phyloP scores from a whole-genome alignment of 2,329 filamentous ascomycete genomes.

The Verticillium zaregamsianum region DNA sequence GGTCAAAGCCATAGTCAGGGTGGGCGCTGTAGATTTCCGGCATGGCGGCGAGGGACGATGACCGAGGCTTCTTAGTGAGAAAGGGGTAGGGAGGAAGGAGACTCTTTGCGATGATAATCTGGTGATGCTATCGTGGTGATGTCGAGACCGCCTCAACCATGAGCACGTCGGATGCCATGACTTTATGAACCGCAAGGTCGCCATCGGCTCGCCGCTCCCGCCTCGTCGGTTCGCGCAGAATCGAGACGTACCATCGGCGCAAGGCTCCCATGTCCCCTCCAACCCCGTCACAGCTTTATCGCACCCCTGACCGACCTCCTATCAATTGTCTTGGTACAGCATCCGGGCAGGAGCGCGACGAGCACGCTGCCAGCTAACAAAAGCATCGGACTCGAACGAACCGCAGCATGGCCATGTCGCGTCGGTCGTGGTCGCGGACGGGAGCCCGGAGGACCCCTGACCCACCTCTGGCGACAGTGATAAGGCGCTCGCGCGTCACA shows the following conservation, averaged over 20 bases:
- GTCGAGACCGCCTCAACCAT: not conserved
- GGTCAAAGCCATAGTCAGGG: conserved; percentile 23
- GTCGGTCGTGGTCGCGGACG: not conserved
- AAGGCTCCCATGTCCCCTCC: not conserved
- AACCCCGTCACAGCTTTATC: conserved; percentile 1
- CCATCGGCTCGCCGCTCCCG: not conserved
- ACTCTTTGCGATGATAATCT: not conserved
- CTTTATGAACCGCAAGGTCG: not conserved
- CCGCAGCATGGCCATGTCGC: not conserved
- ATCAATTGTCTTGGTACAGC: not conserved
- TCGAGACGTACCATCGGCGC: not conserved
- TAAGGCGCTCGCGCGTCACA: not conserved
- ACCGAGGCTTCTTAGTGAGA: no score
- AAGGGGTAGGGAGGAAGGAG: not conserved
- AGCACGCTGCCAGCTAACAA: not conserved
- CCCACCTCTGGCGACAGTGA: not conserved
- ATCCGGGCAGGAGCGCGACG: not conserved
- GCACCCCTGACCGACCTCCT: not conserved
- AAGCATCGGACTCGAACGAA: not conserved
- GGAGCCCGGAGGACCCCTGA: no score
- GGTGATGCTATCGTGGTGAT: not conserved
- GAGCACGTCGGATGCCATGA: not conserved
- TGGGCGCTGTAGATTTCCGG: conserved; percentile 21
- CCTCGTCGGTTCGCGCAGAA: not conserved
- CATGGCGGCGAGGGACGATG: conserved; percentile 12